Evolutionary conservation across 805 yeast species (phyloP).

Genomic region (Cyberlindnera saturnus): DNA sequence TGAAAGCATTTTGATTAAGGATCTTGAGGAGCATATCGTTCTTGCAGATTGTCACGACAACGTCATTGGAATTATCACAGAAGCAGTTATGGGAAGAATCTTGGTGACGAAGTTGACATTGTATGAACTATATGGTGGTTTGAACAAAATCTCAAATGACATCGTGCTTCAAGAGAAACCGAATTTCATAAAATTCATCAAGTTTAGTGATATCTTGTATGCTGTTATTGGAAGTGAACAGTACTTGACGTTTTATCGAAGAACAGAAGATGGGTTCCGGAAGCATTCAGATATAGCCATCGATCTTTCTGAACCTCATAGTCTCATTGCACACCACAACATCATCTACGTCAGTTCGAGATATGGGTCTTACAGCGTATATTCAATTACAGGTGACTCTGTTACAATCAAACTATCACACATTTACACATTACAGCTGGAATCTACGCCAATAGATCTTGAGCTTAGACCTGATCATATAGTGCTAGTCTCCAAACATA

Average conservation of each 20-base stretch:
- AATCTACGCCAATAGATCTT: conserved; percentile 17
- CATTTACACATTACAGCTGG: conserved; percentile 2
- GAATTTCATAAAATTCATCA: conserved; percentile 16
- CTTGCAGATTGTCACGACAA: conserved; percentile 18
- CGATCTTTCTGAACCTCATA: conserved; percentile 15
- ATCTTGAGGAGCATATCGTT: conserved; percentile 7
- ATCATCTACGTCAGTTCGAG: conserved; percentile 18
- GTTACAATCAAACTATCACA: background rate
- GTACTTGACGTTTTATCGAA: conserved; percentile 2
- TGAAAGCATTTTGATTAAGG: background rate
- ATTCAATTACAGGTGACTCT: background rate
- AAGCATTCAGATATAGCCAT: background rate
- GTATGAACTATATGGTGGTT: conserved; percentile 6
- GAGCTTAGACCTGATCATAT: conserved; percentile 7
- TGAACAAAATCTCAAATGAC: conserved; percentile 3
- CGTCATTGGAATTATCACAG: conserved; percentile 8
- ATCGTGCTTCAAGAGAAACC: conserved; percentile 3
- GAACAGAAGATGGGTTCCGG: background rate
- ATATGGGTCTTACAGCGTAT: conserved; percentile 12
- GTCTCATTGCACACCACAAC: conserved; percentile 11
- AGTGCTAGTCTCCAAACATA: conserved; percentile 12
- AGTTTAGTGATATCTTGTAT: conserved; percentile 2
- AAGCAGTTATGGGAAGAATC: background rate
- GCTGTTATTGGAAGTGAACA: conserved; percentile 6
- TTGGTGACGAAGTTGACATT: background rate